Evolutionary conservation across 306 rosid species (phyloP).

Genomic region (Crataegus laevigata): DNA sequence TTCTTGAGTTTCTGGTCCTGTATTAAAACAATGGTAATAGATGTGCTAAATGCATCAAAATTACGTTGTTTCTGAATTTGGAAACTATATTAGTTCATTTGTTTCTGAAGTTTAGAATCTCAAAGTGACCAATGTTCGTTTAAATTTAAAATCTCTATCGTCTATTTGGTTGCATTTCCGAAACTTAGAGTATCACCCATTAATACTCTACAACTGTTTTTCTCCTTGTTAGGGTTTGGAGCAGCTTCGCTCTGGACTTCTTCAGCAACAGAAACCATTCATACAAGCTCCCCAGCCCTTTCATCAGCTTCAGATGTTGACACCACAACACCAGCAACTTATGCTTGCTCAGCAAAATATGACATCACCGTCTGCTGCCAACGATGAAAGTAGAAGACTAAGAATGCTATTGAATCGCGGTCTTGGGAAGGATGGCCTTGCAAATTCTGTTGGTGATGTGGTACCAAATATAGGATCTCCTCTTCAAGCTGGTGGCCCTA

Average conservation of each 20-base stretch:
- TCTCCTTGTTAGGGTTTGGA: constrained; percentile 65
- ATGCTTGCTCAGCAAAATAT: constrained; percentile 90
- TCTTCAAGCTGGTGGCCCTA: constrained; percentile 69
- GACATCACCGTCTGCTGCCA: constrained; percentile 68
- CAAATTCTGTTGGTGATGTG: constrained; percentile 78
- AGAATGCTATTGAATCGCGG: constrained; percentile 71
- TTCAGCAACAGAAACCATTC: constrained; percentile 85
- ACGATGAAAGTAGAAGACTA: constrained; percentile 73
- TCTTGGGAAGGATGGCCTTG: constrained; percentile 62
- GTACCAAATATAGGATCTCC: constrained; percentile 78
- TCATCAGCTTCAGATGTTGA: constrained; percentile 93
- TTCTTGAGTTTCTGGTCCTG: neutral
- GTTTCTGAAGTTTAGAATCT: neutral
- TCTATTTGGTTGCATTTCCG: neutral
- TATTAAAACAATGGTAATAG: neutral
- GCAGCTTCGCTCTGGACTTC: constrained; percentile 85
- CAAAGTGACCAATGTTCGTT: neutral
- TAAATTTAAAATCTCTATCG: neutral
- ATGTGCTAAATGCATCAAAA: neutral
- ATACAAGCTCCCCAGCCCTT: constrained; percentile 84
- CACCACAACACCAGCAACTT: constrained; percentile 91
- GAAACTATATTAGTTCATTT: neutral
- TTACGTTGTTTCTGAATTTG: neutral
- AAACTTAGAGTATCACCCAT: neutral
- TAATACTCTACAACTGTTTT: neutral